Evolutionary conservation across 805 yeast species (phyloP), one percentile per base, ranked within the genome.

Genomic region (Saccharomycopsis lassenensis): DNA sequence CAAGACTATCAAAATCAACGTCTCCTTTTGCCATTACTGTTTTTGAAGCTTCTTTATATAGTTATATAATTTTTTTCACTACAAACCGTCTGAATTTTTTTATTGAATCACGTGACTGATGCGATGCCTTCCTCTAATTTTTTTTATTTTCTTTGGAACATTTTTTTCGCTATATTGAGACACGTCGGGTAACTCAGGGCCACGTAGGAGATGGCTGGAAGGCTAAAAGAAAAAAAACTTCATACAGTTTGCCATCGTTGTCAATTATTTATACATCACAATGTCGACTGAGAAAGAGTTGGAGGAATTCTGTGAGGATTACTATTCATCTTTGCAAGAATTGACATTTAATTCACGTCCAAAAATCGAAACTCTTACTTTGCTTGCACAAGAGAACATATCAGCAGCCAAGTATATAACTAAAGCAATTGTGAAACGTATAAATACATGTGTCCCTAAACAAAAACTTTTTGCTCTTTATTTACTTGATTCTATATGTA

Each of bases 341-440:
- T 64, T 91, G 42, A 84, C 94, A 3, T 79, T 80, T 59, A 87
- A 86, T 56, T 84, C 95, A 5, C 67, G 85, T 41, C 96, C 96
- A 7, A 82, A 87, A 37, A 91, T 91, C 42, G 78, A 82, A 26
- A 80, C 75, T 29, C 65, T 87, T 49, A 91, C 97, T 6, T 67
- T 72, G 27, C 71, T 86, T 36, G 97, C 98, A 2, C 81, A 74
- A 48, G 97, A 91, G 52, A 84, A 85, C 53, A 68, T 74, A 15
- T 69, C 71, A 30, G 74, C 71, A 37, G 95, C 96, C 6, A 71
- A 73, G 36, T 82, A 77, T 33, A 82, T 91, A 29, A 72, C 82
- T 12, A 71, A 71, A 36, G 83, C 86, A 11, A 71, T 91, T 37
- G 84, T 78, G 46, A 66, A 65, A 35, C 71, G 95, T 55, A 76